A percentile compares a stretch with the other conserved stretches of the same genome.
Conservation (phyloP, 805 yeast genomes). For the Suhomyces sp. region DNA sequence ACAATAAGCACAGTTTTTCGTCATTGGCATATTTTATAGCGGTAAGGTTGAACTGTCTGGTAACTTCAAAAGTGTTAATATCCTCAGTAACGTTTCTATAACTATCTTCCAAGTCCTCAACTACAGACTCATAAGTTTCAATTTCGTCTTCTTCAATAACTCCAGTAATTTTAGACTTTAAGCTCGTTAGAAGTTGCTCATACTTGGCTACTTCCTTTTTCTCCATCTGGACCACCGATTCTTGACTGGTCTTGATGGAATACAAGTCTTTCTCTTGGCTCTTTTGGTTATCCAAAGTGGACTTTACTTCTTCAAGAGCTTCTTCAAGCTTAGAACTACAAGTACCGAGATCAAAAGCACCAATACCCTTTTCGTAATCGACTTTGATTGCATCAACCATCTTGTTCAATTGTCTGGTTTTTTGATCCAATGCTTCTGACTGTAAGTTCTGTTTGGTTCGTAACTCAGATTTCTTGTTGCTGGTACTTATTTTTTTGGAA, state of each 20-base stretch:
- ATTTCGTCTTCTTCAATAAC: slow-evolving; percentile 38
- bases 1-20: slow-evolving; percentile 63
- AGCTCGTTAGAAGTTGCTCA: slow-evolving; percentile 5
- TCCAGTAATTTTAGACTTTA: slow-evolving; percentile 15
- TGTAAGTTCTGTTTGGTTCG: slow-evolving; percentile 52
- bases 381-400: slow-evolving; percentile 21
- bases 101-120: slow-evolving; percentile 59
- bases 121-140: slow-evolving; percentile 47
- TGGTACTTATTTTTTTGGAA: slow-evolving; percentile 46
- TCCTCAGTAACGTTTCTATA: slow-evolving; percentile 61
- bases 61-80: slow-evolving; percentile 64
- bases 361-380: slow-evolving; percentile 17
- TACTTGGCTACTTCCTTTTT: neutral
- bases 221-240: slow-evolving; percentile 3
- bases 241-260: neutral
- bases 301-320: neutral
- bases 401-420: slow-evolving; percentile 24
- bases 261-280: neutral
- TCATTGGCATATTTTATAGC: slow-evolving; percentile 64
- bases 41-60: slow-evolving; percentile 62
- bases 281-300: neutral
- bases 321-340: slow-evolving; percentile 11
- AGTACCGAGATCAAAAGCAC: slow-evolving; percentile 13
- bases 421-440: slow-evolving; percentile 35
- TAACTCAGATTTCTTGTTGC: slow-evolving; percentile 57